A percentile compares a stretch with the other conserved stretches of the same genome.
Conservation (phyloP, 2,329 filamentous ascomycete species). For the Eutypella sp. region DNA sequence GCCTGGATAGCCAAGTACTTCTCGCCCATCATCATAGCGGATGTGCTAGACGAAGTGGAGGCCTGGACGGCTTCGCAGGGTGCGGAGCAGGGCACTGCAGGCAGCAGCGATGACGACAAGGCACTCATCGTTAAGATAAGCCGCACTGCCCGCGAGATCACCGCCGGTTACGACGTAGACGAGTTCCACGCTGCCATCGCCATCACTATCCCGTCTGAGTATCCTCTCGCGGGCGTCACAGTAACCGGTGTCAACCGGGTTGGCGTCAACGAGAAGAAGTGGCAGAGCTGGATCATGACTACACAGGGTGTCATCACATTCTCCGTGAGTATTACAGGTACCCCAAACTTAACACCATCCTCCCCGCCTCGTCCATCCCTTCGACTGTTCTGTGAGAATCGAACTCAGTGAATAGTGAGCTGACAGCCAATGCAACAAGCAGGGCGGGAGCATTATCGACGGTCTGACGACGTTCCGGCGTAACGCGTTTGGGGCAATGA, state of each 20-base stretch:
- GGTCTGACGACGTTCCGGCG: conserved; percentile 79
- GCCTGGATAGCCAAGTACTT: conserved; percentile 82
- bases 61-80: conserved; percentile 57
- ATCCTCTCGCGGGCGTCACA: conserved; percentile 73
- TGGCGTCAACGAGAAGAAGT: conserved; percentile 84
- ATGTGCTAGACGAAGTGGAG: conserved; percentile 63
- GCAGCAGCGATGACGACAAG: conserved; percentile 46
- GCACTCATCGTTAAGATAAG: conserved; percentile 66
- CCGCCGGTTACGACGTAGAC: conserved; percentile 81
- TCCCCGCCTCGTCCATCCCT: not conserved
- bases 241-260: conserved; percentile 78
- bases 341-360: not conserved
- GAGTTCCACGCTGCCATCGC: conserved; percentile 78
- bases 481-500: conserved; percentile 82
- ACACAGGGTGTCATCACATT: conserved; percentile 93
- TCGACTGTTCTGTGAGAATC: not conserved
- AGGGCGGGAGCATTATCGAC: conserved; percentile 82
- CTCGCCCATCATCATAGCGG: conserved; percentile 63
- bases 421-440: not conserved
- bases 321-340: conserved; percentile 45
- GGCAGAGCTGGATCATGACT: conserved; percentile 84
- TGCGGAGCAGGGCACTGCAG: no score
- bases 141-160: conserved; percentile 67
- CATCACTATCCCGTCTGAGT: conserved; percentile 75
- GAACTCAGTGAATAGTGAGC: no score